phyloP scores from a whole-genome alignment of 768 basidiomycete genomes.

The Rhizopogon vesiculosus region DNA sequence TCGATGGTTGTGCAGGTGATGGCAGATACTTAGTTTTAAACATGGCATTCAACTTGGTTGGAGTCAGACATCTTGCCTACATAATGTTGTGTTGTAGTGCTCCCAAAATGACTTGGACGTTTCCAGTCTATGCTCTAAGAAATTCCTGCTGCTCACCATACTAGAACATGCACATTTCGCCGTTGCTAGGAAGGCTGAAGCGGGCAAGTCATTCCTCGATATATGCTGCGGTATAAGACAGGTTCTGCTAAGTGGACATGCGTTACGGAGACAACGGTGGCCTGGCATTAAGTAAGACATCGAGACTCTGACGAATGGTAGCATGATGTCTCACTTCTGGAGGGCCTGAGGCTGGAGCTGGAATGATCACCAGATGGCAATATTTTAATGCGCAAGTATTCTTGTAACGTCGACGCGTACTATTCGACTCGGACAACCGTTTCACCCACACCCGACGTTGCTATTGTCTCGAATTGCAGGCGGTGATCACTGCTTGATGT shows the following conservation, averaged over 20 bases:
- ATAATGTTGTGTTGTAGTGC: no score
- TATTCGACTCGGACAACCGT: conserved; percentile 10
- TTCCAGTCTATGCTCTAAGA: conserved; percentile 1
- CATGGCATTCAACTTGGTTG: no score
- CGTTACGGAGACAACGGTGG: conserved; percentile 16
- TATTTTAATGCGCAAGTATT: conserved; percentile 26
- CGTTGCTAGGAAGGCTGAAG: conserved; percentile 20
- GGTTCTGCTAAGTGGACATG: conserved; percentile 18
- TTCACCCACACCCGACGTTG: conserved; percentile 10
- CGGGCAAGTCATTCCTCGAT: conserved; percentile 27
- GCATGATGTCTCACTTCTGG: conserved; percentile 18
- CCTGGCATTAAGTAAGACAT: conserved; percentile 11
- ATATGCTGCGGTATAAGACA: conserved; percentile 19
- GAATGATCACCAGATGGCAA: conserved; percentile 19
- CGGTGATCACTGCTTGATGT: no score
- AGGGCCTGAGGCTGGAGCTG: conserved; percentile 16
- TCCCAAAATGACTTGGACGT: no score
- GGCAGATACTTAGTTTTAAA: no score
- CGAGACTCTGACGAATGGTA: conserved; percentile 14
- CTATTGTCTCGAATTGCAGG: conserved; percentile 3
- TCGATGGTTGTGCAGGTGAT: no score
- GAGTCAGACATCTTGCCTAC: no score
- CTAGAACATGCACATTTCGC: conserved; percentile 15
- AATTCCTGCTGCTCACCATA: background rate
- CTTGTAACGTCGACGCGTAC: conserved; percentile 4